Evolutionary conservation across 768 basidiomycete species (phyloP).

Genomic region (Auricularia heimuer): DNA sequence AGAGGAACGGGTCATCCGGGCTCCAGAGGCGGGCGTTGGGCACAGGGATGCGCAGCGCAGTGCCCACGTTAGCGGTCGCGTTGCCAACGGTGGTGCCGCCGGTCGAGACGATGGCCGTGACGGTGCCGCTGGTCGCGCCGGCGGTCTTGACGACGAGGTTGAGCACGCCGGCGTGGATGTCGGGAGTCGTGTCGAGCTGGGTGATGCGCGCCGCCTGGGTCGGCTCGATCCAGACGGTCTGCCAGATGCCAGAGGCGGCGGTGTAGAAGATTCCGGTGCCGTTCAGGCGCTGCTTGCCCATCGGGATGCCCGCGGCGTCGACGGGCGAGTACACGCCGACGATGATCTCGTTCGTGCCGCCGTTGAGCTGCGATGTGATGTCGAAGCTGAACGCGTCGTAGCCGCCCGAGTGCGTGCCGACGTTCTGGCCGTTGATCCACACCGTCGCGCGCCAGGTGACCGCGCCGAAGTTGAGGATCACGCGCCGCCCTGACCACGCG

Average conservation of each 20-base stretch:
- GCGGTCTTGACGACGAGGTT: neutral
- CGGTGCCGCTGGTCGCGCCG: neutral
- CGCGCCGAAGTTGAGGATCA: too few relatives aligned
- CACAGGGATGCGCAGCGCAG: neutral
- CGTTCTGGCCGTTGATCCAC: neutral
- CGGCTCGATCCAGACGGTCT: neutral
- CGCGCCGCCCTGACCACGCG: too few relatives aligned
- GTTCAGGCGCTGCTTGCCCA: neutral
- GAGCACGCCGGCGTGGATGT: neutral
- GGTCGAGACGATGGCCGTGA: neutral
- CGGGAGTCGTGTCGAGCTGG: neutral
- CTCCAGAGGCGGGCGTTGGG: neutral
- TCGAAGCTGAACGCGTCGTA: neutral
- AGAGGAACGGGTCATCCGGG: neutral
- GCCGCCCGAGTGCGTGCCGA: neutral
- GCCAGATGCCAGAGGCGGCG: slow-evolving; percentile 1
- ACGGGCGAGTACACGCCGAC: slow-evolving; percentile 1
- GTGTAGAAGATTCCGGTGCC: neutral
- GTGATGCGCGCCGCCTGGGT: neutral
- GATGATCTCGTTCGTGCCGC: neutral
- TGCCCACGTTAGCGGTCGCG: neutral
- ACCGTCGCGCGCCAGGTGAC: too few relatives aligned
- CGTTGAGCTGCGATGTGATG: neutral
- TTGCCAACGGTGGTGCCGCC: neutral
- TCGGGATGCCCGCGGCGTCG: neutral